phyloP scores from a whole-genome alignment of 768 basidiomycete species.

The Wakefieldia striispora region DNA sequence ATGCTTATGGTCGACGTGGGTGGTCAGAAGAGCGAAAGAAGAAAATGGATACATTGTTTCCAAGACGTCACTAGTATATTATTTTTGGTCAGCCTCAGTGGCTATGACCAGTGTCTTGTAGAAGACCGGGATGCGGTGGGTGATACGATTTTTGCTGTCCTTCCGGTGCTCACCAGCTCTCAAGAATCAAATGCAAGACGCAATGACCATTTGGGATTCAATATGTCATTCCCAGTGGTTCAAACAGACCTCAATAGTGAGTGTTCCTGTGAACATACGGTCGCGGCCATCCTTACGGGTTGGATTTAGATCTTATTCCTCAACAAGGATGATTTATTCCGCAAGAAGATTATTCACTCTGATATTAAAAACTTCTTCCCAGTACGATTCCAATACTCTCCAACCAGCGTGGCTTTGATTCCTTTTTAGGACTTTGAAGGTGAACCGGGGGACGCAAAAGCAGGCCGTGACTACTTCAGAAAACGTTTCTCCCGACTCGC shows the following conservation, averaged over 20 bases:
- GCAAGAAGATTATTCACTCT: slow-evolving; percentile 75
- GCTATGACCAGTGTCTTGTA: slow-evolving; percentile 92
- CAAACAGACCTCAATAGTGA: slow-evolving; percentile 86
- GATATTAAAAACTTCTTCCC: slow-evolving; percentile 90
- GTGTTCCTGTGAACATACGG: slow-evolving; percentile 26
- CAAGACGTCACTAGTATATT: slow-evolving; percentile 93
- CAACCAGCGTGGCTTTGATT: not conserved
- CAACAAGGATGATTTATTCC: slow-evolving; percentile 94
- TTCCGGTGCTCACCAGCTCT: slow-evolving; percentile 2
- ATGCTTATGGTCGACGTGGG: slow-evolving; percentile 94
- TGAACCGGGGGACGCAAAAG: slow-evolving; percentile 63
- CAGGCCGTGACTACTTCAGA: slow-evolving; percentile 89
- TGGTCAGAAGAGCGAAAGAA: slow-evolving; percentile 89
- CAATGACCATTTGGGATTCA: slow-evolving; percentile 98
- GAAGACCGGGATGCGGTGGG: slow-evolving; percentile 89
- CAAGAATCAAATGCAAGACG: slow-evolving; percentile 98
- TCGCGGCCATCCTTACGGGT: slow-evolving; percentile 1
- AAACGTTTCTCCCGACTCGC: slow-evolving; percentile 78
- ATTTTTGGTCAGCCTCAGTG: slow-evolving; percentile 87
- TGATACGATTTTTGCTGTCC: slow-evolving; percentile 10
- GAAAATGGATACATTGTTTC: slow-evolving; percentile 95
- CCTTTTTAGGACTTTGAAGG: slow-evolving; percentile 78
- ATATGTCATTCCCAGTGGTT: slow-evolving; percentile 99
- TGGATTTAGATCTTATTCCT: slow-evolving; percentile 79
- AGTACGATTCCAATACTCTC: slow-evolving; percentile 38